Evolutionary conservation across 257 asterid species (phyloP), one percentile per base, ranked within the genome.

Genomic region (Plantago ovata): DNA sequence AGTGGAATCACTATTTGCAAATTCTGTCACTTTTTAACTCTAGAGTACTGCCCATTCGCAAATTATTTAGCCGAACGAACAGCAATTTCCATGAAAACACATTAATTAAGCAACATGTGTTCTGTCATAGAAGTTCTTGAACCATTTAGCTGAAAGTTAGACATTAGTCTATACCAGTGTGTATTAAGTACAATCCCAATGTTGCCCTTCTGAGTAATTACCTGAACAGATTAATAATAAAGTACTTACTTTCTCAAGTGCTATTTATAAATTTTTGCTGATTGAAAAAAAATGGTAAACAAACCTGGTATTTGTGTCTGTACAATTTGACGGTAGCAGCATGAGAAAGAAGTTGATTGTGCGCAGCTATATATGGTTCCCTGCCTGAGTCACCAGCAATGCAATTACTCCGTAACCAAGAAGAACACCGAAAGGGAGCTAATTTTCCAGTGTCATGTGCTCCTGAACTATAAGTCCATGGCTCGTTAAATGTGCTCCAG

Each of bases 401-500:
- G 39, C 73, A 68, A 14, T 61, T 56, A 1, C 13, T 24, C 2
- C 46, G 15, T 42, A 41, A 38, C 68, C 68, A 61, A 4, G 46
- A 56, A 3, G 73, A 68, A 33, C 73, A 68, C 28, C 73, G 41
- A 10, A 55, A 61, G 6, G 73, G 73, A 15, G 68, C 64, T 41
- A 58, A 51, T 13, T 36, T 56, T 22, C 72, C 72, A 1, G 20
- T 24, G 23, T 13, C 72, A 59, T 66, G 51, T 9, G 66, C 66
- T 16, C 21, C 38, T 1, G 14, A 16, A 1, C 18, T 49, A 24
- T 15, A 66, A n/a, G 56, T 50, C 21, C 53, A 66, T 1, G 77
- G 77, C 56, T 71, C 77, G 14, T 72, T 72, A n/a, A 72, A 55
- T 3, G 72, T 72, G 48, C 54, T 60, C 77, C 77, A 72, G 16